A percentile compares a stretch with the other conserved stretches of the same genome.
phyloP scores from a whole-genome alignment of 257 asterid species.

The Petrea volubilis region DNA sequence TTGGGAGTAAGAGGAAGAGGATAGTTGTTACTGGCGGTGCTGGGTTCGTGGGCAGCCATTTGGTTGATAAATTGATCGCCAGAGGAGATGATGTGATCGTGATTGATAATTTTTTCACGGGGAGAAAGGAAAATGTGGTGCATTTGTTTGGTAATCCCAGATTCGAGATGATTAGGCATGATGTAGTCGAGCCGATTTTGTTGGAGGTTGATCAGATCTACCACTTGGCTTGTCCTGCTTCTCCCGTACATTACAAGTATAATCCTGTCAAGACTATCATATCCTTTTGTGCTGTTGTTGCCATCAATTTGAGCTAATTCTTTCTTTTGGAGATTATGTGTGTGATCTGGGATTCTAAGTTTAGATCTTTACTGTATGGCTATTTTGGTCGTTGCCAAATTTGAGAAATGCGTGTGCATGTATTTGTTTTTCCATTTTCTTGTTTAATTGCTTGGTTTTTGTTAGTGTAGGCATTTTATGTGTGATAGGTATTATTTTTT shows the following conservation, averaged over 20 bases:
- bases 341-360: not conserved
- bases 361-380: not conserved
- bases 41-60: conserved; percentile 80
- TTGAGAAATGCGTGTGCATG: not conserved
- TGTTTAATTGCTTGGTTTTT: not conserved
- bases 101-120: conserved; percentile 74
- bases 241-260: conserved; percentile 71
- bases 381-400: not conserved
- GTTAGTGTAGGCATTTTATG: not conserved
- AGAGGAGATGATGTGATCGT: conserved; percentile 81
- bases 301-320: not conserved
- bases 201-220: conserved; percentile 83
- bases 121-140: conserved; percentile 72
- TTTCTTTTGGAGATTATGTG: not conserved
- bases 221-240: conserved; percentile 81
- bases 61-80: conserved; percentile 70
- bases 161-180: conserved; percentile 78
- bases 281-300: conserved; percentile 40
- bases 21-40: conserved; percentile 80
- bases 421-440: conserved; percentile 3
- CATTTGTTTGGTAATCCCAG: conserved; percentile 73
- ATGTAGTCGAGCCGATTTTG: conserved; percentile 74
- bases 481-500: not conserved
- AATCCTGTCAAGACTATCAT: conserved; percentile 80
- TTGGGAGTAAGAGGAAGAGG: conserved; percentile 61